Base-by-base conservation (phyloP, 2,329 filamentous ascomycete species). In the Mycosphaerella arachidis region DNA sequence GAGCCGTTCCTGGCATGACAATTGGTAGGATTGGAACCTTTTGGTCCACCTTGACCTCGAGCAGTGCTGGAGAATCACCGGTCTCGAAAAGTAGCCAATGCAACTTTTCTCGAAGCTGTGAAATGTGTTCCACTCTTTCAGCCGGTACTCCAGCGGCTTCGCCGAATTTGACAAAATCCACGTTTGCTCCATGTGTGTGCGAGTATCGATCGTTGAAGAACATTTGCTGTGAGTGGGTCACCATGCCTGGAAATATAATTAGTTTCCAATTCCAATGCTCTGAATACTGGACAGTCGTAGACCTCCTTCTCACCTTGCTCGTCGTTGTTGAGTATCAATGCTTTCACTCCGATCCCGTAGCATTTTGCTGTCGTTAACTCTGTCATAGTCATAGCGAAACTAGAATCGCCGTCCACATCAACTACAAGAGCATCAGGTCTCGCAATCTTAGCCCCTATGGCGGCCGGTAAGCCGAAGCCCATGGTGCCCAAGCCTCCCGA, bases 401-500 rank as follows among this genome's bases (percentile, higher is more conserved):
- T 97, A n/a, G 93, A 93, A 74, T 97, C 94, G 63, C 94, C 94
- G 74, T 99, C 94, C 71, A 97, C 95, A 75, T 97, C 93, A 61
- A 97, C 86, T 62, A 97, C 93, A 53, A 96, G 85, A 62, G 90
- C 86, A 54, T 96, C 90, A 3, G 88, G 87, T 50, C 83, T 82
- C 18, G 87, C 89, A 53, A 96, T 93, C 82, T 97, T 97, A 71
- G 92, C 92, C 64, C 94, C 94, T 66, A 97, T 97, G 64, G 94
- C 92, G 27, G 92, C 90, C 24, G 94, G 94, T 48, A 99, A 85
- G 73, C 94, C 94, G 78, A 85, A 97, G 60, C 94, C 94, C 94
- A 97, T 97, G n/a, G 91, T 95, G 63, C 92, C 92, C n/a, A 97
- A 86, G 74, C 94, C 94, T 75, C 94, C 94, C 1, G 92, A 97